Evolutionary conservation across 192 early-diverging fungal genomes (phyloP), one percentile per base, ranked within the genome.

Genomic region (Umbelopsis sp.): DNA sequence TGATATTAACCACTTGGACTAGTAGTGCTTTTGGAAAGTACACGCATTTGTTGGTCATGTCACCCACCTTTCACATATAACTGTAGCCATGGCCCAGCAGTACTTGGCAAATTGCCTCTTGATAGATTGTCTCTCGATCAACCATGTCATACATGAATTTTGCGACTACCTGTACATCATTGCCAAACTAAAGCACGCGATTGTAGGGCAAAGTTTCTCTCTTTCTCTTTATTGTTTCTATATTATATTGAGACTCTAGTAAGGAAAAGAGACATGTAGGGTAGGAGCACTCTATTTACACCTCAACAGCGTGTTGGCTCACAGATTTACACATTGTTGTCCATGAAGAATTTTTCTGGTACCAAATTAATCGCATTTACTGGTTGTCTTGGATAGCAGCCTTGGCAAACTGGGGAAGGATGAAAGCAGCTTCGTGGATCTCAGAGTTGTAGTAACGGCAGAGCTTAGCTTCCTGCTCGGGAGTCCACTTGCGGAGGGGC

Each of bases 361-460:
- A 45, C 35, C 64, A 35, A n/a, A 37, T 6, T 45, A 18, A 25
- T n/a, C 25, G 53, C 10, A 66, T 41, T 75, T 75, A 75, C 51
- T 41, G 37, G 37, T 41, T 41, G 37, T 75, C 64, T 45, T 75
- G 70, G 64, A 78, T 69, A 44, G 64, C 76, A 64, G 72, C 84
- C 77, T 86, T 92, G 64, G 95, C 90, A 78, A 99, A 99, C 80
- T 93, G 90, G 49, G 97, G 97, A 46, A 98, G 84, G 49, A 93
- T 83, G 84, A 99, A 98, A 66, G 94, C 86, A 9, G 94, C 95
- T 70, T 85, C 79, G 85, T 99, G 98, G 47, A 99, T 88, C 30
- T 95, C 93, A 68, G 90, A 76, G 84, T 94, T 98, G 85, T 99
- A 99, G 85, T 98, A 99, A 71, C 86, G 88, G 81, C 91, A 93